Percentiles rank a stretch among this genome's conserved stretches.
Evolutionary conservation across 495 filamentous ascomycete species (phyloP).

Genomic region (Penicillium pancosmium): DNA sequence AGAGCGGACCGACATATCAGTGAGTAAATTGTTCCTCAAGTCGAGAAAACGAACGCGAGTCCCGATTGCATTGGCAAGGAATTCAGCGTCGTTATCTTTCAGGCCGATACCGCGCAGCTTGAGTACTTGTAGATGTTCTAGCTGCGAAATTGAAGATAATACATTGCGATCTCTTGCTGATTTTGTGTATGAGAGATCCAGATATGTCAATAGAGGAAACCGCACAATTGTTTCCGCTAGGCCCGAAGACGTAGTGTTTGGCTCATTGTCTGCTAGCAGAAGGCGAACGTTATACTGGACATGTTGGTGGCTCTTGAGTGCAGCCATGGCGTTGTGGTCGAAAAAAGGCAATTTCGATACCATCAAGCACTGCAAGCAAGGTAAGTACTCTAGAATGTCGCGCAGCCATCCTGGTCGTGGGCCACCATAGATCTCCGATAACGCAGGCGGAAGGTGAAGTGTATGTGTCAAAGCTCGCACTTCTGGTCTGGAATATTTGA

Average conservation of each 20-base stretch:
- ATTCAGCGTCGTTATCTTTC: conserved; percentile 56
- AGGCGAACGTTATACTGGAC: conserved; percentile 51
- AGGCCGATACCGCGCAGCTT: conserved; percentile 61
- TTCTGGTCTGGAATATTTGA: conserved; percentile 55
- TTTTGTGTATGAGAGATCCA: conserved; percentile 64
- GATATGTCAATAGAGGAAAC: conserved; percentile 58
- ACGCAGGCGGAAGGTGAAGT: conserved; percentile 66
- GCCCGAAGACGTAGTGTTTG: conserved; percentile 58
- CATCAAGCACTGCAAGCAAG: conserved; percentile 62
- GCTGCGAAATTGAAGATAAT: conserved; percentile 42
- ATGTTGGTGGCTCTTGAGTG: conserved; percentile 37
- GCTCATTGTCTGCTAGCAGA: conserved; percentile 58
- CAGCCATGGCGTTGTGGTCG: conserved; percentile 62
- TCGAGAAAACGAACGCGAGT: conserved; percentile 59
- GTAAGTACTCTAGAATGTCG: conserved; percentile 62
- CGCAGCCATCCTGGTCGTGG: conserved; percentile 63
- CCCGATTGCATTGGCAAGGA: conserved; percentile 56
- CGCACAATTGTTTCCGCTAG: conserved; percentile 54
- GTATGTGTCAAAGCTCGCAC: conserved; percentile 64
- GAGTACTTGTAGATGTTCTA: conserved; percentile 57
- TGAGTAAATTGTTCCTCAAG: conserved; percentile 60
- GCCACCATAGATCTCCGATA: conserved; percentile 66
- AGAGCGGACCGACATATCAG: conserved; percentile 55
- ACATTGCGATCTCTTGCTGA: conserved; percentile 56
- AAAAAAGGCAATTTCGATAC: conserved; percentile 65